phyloP scores from a whole-genome alignment of 345 rosid species.

The Tarenaya hassleriana region DNA sequence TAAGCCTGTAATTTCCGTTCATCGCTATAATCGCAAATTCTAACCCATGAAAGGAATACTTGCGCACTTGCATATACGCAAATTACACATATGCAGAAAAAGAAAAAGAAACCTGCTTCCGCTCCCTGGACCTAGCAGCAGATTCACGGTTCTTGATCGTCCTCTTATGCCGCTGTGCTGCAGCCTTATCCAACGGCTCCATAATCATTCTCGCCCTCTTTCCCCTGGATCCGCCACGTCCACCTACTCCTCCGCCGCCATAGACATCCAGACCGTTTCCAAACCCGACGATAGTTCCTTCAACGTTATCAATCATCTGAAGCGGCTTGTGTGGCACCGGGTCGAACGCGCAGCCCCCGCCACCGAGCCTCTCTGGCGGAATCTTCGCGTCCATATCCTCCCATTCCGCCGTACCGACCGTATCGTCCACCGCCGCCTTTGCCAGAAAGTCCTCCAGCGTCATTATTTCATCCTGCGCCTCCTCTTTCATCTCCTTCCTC shows the following conservation, averaged over 20 bases:
- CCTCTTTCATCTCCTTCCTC: constrained; percentile 60
- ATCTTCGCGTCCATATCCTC: constrained; percentile 35
- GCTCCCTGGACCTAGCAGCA: constrained; percentile 91
- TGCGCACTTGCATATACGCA: not conserved
- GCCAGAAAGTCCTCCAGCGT: constrained; percentile 91
- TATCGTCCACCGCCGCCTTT: constrained; percentile 48
- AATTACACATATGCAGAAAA: constrained; percentile 1
- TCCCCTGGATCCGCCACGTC: constrained; percentile 41
- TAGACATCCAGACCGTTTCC: constrained; percentile 37
- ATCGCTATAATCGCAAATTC: not conserved
- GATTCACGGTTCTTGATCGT: constrained; percentile 99
- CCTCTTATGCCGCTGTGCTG: constrained; percentile 89
- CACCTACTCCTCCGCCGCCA: constrained; percentile 26
- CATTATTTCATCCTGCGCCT: constrained; percentile 53
- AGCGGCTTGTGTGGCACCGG: constrained; percentile 36
- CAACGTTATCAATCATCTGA: constrained; percentile 50
- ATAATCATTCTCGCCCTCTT: constrained; percentile 62
- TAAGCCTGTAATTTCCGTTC: constrained; percentile 55
- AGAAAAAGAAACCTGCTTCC: constrained; percentile 60
- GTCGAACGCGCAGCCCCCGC: constrained; percentile 48
- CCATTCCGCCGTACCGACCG: constrained; percentile 15
- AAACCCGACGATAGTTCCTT: constrained; percentile 47
- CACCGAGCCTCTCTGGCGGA: constrained; percentile 40
- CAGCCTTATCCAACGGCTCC: constrained; percentile 79
- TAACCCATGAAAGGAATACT: not conserved